These are phyloP conservation scores for Fusarium citri DNA, from an alignment of 2,329 filamentous ascomycete species.

Conservation along the genomic window DNA sequence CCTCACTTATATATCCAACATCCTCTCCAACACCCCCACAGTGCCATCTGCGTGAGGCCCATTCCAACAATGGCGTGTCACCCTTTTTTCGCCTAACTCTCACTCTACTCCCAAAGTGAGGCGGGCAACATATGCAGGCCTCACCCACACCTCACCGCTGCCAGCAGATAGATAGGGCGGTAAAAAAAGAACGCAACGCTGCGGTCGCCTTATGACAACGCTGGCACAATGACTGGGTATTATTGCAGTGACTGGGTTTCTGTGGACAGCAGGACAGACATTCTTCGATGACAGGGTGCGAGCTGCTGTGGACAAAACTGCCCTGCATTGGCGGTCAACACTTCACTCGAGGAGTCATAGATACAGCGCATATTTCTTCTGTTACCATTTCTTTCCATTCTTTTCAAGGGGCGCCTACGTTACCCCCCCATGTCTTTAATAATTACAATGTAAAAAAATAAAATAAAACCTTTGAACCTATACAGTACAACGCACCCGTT, in stretches of 20 bases:
- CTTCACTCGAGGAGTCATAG: not conserved
- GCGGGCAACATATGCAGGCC: slow-evolving; percentile 34
- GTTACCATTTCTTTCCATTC: slow-evolving; percentile 39
- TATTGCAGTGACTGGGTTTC: not conserved
- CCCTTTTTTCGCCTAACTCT: slow-evolving; percentile 23
- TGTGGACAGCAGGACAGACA: no score
- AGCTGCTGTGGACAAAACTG: not conserved
- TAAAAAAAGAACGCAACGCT: slow-evolving; percentile 17
- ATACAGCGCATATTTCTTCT: not conserved
- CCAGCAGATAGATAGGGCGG: slow-evolving; percentile 9
- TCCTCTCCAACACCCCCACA: not conserved
- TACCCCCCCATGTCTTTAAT: slow-evolving; percentile 38
- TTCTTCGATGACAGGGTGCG: not conserved
- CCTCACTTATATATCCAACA: slow-evolving; percentile 24
- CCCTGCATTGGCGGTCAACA: slow-evolving; percentile 3
- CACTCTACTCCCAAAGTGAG: slow-evolving; percentile 19
- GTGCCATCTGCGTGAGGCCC: slow-evolving; percentile 21
- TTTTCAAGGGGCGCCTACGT: slow-evolving; percentile 30
- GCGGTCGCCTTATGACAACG: slow-evolving; percentile 10
- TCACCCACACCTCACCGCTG: slow-evolving; percentile 26
- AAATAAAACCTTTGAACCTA: slow-evolving; percentile 33
- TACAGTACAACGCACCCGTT: slow-evolving; percentile 48
- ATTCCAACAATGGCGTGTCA: slow-evolving; percentile 19
- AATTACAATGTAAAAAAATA: slow-evolving; percentile 45
- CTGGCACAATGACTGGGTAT: slow-evolving; percentile 5